phyloP scores from a whole-genome alignment of 495 filamentous ascomycete species.

The Tuber borchii region DNA sequence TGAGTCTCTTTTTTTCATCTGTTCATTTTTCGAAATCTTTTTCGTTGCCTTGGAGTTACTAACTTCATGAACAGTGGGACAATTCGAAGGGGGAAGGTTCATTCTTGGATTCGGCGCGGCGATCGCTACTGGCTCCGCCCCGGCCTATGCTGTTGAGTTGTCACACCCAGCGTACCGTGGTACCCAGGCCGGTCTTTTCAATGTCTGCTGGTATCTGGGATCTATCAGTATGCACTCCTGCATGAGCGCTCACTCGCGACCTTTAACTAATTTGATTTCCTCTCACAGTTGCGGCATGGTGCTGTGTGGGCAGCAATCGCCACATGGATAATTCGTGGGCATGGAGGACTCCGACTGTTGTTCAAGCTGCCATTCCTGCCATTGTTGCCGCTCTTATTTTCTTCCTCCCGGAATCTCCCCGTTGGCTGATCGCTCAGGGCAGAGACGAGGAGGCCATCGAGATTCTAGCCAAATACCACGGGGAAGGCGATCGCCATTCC shows the following conservation, averaged over 20 bases:
- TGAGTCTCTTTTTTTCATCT: constrained; percentile 31
- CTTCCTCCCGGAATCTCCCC: constrained; percentile 44
- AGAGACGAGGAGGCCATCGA: constrained; percentile 53
- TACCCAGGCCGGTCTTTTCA: constrained; percentile 58
- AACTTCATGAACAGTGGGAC: constrained; percentile 15
- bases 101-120: constrained; percentile 54
- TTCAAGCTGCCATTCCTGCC: constrained; percentile 48
- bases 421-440: constrained; percentile 55
- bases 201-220: constrained; percentile 58
- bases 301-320: constrained; percentile 29
- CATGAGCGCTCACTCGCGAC: not conserved
- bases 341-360: constrained; percentile 57
- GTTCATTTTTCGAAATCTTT: not conserved
- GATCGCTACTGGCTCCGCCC: constrained; percentile 56
- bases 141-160: constrained; percentile 58
- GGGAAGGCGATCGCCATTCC: constrained; percentile 28
- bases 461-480: constrained; percentile 49
- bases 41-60: not conserved
- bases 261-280: not conserved
- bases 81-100: constrained; percentile 38
- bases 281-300: constrained; percentile 24
- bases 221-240: constrained; percentile 41
- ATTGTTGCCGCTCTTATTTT: constrained; percentile 51
- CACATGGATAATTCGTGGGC: constrained; percentile 52
- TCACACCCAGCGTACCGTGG: constrained; percentile 58